Conservation (phyloP, 108 stramenopile genomes). For the Parmales sp. region DNA sequence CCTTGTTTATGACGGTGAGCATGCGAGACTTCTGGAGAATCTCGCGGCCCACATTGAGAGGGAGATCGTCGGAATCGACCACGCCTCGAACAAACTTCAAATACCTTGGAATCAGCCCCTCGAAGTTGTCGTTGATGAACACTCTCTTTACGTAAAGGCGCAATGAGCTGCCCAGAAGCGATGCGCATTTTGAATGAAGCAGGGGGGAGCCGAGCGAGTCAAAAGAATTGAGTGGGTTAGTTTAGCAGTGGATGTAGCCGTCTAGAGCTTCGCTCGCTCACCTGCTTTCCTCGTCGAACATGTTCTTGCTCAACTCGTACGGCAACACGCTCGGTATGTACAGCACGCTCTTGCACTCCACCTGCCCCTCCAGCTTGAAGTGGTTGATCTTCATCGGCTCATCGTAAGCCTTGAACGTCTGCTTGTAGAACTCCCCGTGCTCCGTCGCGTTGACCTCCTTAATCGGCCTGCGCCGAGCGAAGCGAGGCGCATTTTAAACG, state of each 20-base stretch:
- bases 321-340: constrained; percentile 91
- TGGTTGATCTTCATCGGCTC: constrained; percentile 83
- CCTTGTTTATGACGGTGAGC: constrained; percentile 90
- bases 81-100: constrained; percentile 91
- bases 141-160: constrained; percentile 97
- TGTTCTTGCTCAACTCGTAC: constrained; percentile 84
- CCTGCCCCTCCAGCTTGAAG: constrained; percentile 93
- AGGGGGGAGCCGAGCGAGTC: no score
- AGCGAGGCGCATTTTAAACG: no score
- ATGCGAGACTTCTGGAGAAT: constrained; percentile 95
- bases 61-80: constrained; percentile 90
- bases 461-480: no score
- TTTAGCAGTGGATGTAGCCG: no score
- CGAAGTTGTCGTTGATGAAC: constrained; percentile 97
- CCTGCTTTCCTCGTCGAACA: constrained; percentile 97
- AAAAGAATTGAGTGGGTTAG: no score
- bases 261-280: no score
- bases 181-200: no score
- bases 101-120: constrained; percentile 94
- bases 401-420: constrained; percentile 82
- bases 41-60: constrained; percentile 92
- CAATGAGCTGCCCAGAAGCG: constrained; percentile 44
- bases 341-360: constrained; percentile 88
- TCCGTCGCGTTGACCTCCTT: constrained; percentile 79
- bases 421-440: constrained; percentile 92